Conservation (phyloP, 495 filamentous ascomycete genomes). For the Staphylotrichum longicolle region DNA sequence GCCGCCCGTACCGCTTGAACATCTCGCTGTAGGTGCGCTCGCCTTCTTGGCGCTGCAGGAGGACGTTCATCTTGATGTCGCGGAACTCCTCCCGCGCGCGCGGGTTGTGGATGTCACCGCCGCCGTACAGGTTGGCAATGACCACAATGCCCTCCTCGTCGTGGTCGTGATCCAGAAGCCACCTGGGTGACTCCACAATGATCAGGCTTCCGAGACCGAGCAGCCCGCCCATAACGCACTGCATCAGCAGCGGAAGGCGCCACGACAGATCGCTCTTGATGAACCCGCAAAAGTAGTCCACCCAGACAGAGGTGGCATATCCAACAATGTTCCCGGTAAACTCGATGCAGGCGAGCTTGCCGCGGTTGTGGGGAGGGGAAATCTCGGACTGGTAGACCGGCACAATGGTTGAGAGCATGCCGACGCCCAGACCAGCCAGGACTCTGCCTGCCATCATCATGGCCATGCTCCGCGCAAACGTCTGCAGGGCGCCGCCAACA, state of each 20-base stretch:
- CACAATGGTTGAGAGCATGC: conserved; percentile 92
- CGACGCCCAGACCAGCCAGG: conserved; percentile 89
- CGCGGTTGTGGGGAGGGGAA: conserved; percentile 91
- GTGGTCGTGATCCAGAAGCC: conserved; percentile 95
- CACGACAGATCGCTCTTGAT: conserved; percentile 84
- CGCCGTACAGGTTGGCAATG: conserved; percentile 95
- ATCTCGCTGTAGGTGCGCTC: conserved; percentile 90
- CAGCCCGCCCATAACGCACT: conserved; percentile 88
- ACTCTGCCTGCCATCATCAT: conserved; percentile 94
- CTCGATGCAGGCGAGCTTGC: conserved; percentile 94
- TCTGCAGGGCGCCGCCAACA: conserved; percentile 82
- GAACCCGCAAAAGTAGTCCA: conserved; percentile 94
- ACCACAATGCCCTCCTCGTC: conserved; percentile 98
- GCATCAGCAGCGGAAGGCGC: conserved; percentile 87
- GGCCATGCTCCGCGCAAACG: conserved; percentile 73
- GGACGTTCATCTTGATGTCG: conserved; percentile 97
- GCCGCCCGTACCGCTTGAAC: conserved; percentile 88
- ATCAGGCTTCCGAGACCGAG: conserved; percentile 82
- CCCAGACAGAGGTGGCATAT: conserved; percentile 96
- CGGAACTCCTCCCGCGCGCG: conserved; percentile 92
- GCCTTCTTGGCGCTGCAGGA: conserved; percentile 89
- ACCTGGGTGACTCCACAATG: conserved; percentile 96
- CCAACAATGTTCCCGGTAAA: conserved; percentile 96
- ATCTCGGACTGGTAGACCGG: conserved; percentile 99
- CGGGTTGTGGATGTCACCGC: conserved; percentile 87